Conservation (phyloP, 2,329 filamentous ascomycete species). For the Hypoxylon sp. region DNA sequence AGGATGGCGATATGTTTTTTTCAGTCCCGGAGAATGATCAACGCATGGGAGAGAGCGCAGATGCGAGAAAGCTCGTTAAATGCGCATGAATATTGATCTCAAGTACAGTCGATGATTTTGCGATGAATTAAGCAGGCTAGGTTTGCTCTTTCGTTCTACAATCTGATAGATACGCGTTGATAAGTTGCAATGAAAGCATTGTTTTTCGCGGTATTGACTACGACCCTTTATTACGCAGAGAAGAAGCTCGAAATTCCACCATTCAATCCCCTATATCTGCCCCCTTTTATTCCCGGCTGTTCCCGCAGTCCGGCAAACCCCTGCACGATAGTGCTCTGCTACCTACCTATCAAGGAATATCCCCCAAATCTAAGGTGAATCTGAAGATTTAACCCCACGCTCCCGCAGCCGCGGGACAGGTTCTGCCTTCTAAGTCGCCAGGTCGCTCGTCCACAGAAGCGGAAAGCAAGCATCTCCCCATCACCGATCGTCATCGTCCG, state of each 20-base stretch:
- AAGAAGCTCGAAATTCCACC: background rate
- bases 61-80: too few relatives aligned
- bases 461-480: background rate
- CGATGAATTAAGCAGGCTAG: background rate
- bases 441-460: too few relatives aligned
- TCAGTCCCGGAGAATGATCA: background rate
- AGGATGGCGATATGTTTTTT: background rate
- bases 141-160: background rate
- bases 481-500: background rate
- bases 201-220: too few relatives aligned
- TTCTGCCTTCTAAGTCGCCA: constrained; percentile 2
- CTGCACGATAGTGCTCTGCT: background rate
- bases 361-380: background rate
- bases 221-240: too few relatives aligned
- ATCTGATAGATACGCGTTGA: background rate
- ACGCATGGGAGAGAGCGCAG: background rate
- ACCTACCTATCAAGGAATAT: background rate
- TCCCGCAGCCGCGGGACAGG: background rate
- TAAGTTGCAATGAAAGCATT: background rate
- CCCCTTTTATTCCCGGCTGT: background rate
- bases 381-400: constrained; percentile 6
- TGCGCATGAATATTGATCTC: background rate
- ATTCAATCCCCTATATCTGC: background rate
- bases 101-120: background rate
- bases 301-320: background rate